Conservation (phyloP, 208 protist genomes). For the Blastocrithidia nonstop region DNA sequence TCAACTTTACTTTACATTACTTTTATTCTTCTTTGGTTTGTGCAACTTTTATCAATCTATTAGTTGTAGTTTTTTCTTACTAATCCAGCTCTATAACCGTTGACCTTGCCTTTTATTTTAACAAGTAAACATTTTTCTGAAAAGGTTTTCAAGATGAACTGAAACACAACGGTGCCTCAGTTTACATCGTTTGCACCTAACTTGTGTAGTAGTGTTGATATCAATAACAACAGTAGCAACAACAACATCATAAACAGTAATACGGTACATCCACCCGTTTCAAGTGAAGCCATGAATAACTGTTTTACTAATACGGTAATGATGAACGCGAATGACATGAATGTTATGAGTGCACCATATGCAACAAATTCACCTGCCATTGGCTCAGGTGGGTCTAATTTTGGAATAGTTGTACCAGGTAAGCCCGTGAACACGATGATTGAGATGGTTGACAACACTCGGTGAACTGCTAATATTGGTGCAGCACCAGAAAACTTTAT, state of each 20-base stretch:
- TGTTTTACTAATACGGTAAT: not conserved
- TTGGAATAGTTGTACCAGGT: slow-evolving; percentile 58
- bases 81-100: too few relatives aligned
- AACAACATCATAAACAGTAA: not conserved
- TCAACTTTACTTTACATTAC: too few relatives aligned
- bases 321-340: not conserved
- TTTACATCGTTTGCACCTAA: not conserved
- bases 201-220: not conserved
- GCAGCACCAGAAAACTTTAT: slow-evolving; percentile 31
- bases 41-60: too few relatives aligned
- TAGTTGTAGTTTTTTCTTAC: too few relatives aligned
- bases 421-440: slow-evolving; percentile 27
- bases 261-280: too few relatives aligned
- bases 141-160: too few relatives aligned
- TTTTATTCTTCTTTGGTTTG: too few relatives aligned
- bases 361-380: not conserved
- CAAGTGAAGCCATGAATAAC: too few relatives aligned
- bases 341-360: not conserved
- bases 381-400: slow-evolving; percentile 3
- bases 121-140: too few relatives aligned
- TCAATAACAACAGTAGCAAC: not conserved
- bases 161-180: not conserved
- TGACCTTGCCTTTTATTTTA: too few relatives aligned
- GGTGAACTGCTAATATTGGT: slow-evolving; percentile 35
- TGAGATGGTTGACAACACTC: slow-evolving; percentile 15